Conservation (phyloP, 306 rosid species). For the Nissolia schottii region DNA sequence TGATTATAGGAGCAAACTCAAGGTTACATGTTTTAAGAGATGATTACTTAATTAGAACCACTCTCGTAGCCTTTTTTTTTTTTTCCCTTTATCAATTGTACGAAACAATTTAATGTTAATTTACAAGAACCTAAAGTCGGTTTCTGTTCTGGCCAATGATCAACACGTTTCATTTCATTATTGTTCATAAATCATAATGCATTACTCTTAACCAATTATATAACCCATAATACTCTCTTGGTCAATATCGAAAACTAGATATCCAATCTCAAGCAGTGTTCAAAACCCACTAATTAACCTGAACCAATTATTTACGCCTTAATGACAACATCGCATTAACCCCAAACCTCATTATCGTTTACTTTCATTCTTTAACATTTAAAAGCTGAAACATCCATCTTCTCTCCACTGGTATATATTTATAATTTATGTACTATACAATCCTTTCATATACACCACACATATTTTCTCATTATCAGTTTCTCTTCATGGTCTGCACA, state of each 20-base stretch:
- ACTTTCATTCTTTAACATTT: slow-evolving; percentile 30
- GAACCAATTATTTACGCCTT: slow-evolving; percentile 17
- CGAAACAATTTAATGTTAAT: slow-evolving; percentile 1
- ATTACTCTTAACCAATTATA: slow-evolving; percentile 2
- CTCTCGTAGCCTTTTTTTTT: no score
- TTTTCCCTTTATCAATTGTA: not conserved
- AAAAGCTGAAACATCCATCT: slow-evolving; percentile 19
- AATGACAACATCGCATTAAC: slow-evolving; percentile 5
- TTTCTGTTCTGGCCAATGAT: slow-evolving; percentile 16
- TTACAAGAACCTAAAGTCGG: slow-evolving; percentile 3
- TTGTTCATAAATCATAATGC: not conserved
- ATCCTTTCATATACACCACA: not conserved
- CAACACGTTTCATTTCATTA: slow-evolving; percentile 2
- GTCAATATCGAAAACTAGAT: slow-evolving; percentile 3
- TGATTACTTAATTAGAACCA: no score
- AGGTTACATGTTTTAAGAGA: no score
- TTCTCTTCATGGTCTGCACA: not conserved
- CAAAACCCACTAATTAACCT: slow-evolving; percentile 21
- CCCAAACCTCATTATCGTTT: slow-evolving; percentile 20
- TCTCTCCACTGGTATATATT: slow-evolving; percentile 11
- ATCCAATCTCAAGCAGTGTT: not conserved
- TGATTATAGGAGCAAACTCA: no score
- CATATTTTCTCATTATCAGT: not conserved
- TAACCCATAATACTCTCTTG: slow-evolving; percentile 6
- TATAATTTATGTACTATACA: not conserved